phyloP scores from a whole-genome alignment of 345 rosid genomes.

The Gossypioides kirkii region DNA sequence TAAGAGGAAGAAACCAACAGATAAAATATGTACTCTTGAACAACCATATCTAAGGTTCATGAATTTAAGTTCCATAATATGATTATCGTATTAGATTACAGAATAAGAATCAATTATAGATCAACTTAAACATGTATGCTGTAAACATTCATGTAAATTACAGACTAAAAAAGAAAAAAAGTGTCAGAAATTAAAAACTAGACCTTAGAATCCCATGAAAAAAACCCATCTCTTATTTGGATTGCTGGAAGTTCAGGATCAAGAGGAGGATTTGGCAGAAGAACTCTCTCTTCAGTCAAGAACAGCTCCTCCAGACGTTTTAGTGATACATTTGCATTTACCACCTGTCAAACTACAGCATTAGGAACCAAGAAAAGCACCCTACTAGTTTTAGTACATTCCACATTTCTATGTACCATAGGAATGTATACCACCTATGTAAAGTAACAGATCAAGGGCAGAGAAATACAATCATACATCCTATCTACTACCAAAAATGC shows the following conservation, averaged over 20 bases:
- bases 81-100: background rate
- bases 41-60: background rate
- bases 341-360: conserved; percentile 45
- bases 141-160: background rate
- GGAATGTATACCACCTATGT: background rate
- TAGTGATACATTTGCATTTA: conserved; percentile 91
- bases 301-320: conserved; percentile 92
- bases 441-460: background rate
- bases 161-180: background rate
- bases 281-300: conserved; percentile 84
- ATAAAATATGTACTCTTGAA: background rate
- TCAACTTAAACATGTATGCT: background rate
- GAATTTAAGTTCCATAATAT: background rate
- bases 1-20: conserved; percentile 2
- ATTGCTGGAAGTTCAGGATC: conserved; percentile 69
- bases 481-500: background rate
- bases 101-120: background rate
- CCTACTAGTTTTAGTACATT: background rate
- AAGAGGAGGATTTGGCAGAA: conserved; percentile 85
- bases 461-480: background rate
- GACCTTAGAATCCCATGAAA: conserved; percentile 98
- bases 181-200: background rate
- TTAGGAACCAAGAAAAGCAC: conserved; percentile 17
- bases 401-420: background rate
- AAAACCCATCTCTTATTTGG: conserved; percentile 75